Percentiles rank a stretch among this genome's conserved stretches.
Conservation (phyloP, 1,284 basidiomycete genomes). For the Mycena citricolor region DNA sequence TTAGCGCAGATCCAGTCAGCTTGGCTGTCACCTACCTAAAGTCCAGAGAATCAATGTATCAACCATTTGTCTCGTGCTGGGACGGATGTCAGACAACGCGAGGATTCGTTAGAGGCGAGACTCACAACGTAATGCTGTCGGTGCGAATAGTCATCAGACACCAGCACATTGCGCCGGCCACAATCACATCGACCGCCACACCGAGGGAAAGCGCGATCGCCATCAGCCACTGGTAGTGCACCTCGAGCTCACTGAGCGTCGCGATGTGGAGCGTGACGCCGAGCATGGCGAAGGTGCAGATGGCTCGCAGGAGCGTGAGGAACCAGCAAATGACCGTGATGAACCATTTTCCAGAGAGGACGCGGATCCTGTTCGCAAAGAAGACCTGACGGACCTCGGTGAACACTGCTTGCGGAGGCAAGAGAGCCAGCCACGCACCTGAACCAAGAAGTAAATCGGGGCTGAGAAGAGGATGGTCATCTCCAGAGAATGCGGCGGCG, state of each 20-base stretch:
- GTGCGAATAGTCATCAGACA: not conserved
- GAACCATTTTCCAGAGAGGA: not conserved
- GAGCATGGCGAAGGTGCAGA: not conserved
- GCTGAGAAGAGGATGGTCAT: not conserved
- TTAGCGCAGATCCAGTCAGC: no score
- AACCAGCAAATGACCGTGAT: not conserved
- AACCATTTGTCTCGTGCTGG: constrained; percentile 5
- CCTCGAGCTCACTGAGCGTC: not conserved
- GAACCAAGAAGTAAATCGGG: not conserved
- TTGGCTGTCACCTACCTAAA: constrained; percentile 1
- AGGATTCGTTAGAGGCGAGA: not conserved
- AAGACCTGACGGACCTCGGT: not conserved
- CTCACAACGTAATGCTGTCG: constrained; percentile 1
- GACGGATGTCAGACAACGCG: not conserved
- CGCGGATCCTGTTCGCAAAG: constrained; percentile 1
- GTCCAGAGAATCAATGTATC: constrained; percentile 9
- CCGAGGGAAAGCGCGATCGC: not conserved
- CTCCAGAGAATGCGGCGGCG: not conserved
- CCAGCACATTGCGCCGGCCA: not conserved
- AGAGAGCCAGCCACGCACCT: no score
- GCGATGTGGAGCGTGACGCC: not conserved
- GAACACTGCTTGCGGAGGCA: no score
- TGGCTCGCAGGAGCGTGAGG: not conserved
- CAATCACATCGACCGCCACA: not conserved
- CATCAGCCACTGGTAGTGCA: not conserved